Evolutionary conservation across 1,284 basidiomycete species (phyloP), one percentile per base, ranked within the genome.

Genomic region (Rhodotorula glutinis): DNA sequence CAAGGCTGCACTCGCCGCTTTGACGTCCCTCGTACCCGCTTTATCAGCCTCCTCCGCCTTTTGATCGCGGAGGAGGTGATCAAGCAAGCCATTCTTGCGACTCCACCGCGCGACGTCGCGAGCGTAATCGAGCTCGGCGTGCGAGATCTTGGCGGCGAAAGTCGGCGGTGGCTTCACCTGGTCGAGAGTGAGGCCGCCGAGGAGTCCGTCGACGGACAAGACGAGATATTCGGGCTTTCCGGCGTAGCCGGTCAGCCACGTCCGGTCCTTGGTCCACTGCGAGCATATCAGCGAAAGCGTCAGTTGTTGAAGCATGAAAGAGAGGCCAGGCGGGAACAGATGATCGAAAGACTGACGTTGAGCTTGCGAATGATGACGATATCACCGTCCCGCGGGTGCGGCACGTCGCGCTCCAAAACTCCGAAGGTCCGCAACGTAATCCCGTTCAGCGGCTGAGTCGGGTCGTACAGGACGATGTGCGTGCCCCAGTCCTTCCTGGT

Each of bases 81-180:
- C 52, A 46, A 64, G 55, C 1, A 64, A 52, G 16, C 57, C 66
- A 40, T 61, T 51, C 55, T 44, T 54, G 23, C 44, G 40, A 21
- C 56, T 49, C 66, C 66, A 68, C 0, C 29, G 33, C 4, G 66
- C 66, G 21, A 68, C 19, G 47, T 68, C 66, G 59, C 62, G 58
- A 0, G 60, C 62, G 53, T 68, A 68, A 1, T 10, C 4, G 17
- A 68, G 43, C 53, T 68, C 65, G 47, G 27, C 57, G 16, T 33
- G 23, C 10, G 38, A 40, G 23, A 60, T 1, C 9, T 19, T 3
- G 2, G 62, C 52, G 17, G 2, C 29, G 25, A 53, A 53, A 19
- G 7, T 5, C 9, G 49, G 33, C 14, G 53, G 25, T 3, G 9
- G n/a, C n/a, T 14, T 5, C 53, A 57, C 51, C 10, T 23, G 1